These are phyloP conservation scores for Pleurostoma richardsiae DNA, from an alignment of 2,329 filamentous ascomycete genomes.

Conservation along the genomic window DNA sequence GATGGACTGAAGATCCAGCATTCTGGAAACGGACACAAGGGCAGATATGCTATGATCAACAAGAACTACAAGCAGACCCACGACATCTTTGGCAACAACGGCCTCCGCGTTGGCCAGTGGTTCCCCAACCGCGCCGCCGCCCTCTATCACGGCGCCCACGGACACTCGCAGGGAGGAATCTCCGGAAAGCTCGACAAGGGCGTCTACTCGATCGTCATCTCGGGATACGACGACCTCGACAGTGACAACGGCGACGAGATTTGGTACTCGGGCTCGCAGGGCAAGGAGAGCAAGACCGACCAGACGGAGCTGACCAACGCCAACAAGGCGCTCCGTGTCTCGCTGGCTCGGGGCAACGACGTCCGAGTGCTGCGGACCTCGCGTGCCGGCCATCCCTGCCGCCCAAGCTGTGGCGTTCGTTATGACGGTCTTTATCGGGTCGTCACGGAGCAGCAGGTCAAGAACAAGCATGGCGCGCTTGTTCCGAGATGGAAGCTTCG, in stretches of 20 bases:
- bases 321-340: slow-evolving; percentile 15
- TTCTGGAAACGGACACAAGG: no score
- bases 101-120: slow-evolving; percentile 36
- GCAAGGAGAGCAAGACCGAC: slow-evolving; percentile 8
- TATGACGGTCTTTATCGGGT: slow-evolving; percentile 30
- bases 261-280: slow-evolving; percentile 19
- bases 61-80: slow-evolving; percentile 5
- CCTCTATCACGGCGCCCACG: slow-evolving; percentile 49
- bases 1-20: no score
- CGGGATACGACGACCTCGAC: slow-evolving; percentile 22
- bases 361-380: slow-evolving; percentile 24
- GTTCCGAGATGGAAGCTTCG: slow-evolving; percentile 5
- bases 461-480: slow-evolving; percentile 13
- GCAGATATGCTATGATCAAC: no score
- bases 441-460: background rate
- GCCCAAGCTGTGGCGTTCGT: slow-evolving; percentile 21
- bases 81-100: slow-evolving; percentile 23
- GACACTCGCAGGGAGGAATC: slow-evolving; percentile 42
- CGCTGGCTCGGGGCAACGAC: slow-evolving; percentile 5
- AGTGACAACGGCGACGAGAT: slow-evolving; percentile 16
- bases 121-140: slow-evolving; percentile 47
- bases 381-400: slow-evolving; percentile 2
- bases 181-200: slow-evolving; percentile 36
- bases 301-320: background rate
- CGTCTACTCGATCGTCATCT: slow-evolving; percentile 51